Evolutionary conservation across 345 rosid species (phyloP), one percentile per base, ranked within the genome.

Genomic region (Gossypioides kirkii): DNA sequence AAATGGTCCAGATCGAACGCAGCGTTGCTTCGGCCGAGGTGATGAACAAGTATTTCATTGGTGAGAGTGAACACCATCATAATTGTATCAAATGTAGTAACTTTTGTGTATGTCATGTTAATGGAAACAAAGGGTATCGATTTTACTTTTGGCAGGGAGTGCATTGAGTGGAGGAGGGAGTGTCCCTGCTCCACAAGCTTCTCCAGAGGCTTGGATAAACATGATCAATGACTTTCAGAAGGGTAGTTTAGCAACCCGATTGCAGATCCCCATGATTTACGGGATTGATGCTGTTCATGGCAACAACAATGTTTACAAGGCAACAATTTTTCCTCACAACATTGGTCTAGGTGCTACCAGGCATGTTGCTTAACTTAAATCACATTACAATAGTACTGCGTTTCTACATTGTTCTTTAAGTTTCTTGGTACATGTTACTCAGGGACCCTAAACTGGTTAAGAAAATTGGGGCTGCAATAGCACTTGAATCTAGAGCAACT

Each of bases 271-370:
- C 2, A 41, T 89, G 86, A 86, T 94, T 22, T 91, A 94, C 73
- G 89, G 94, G 47, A 82, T 94, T 61, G 98, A 94, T 82, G 94
- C 89, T 12, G 94, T 94, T 78, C 97, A 94, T 74, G 96, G 97
- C 14, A 87, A 91, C 76, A 90, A 79, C 80, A 86, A 81, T 79
- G 88, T 91, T 25, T 90, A 90, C 75, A 87, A 90, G 17, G 94
- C 97, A 9, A 94, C 98, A 8, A 66, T 91, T 0, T 91, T 94
- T 67, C 98, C 98, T 25, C 98, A 94, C 75, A 94, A 94, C 55
- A 76, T 94, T 6, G 96, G 93, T 6, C 87, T 94, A 7, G 96
- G 98, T 49, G 92, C 92, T 70, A 91, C 98, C 32, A 84, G 94
- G 96, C 84, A 77, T 77, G 77, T 60, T 6, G 41, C n/a, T 47